These are phyloP conservation scores for Jackrogersella multiformis DNA, from an alignment of 495 filamentous ascomycete species.

Conservation along the genomic window DNA sequence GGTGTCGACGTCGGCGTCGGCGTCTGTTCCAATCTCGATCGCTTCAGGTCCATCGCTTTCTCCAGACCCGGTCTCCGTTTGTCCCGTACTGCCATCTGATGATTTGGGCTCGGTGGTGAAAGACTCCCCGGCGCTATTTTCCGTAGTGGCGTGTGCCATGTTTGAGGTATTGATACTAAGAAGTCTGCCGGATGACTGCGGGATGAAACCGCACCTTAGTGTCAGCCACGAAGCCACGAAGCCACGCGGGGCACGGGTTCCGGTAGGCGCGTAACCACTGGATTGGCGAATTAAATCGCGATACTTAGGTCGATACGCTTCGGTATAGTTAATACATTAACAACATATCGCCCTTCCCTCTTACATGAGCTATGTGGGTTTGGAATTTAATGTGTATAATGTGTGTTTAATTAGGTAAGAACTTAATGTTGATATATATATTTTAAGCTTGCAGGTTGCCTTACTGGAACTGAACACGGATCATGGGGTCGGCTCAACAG, in stretches of 20 bases:
- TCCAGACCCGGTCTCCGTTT: conserved; percentile 4
- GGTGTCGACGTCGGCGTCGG: too few species aligned
- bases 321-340: neutral
- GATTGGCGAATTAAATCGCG: neutral
- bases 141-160: conserved; percentile 10
- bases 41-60: conserved; percentile 6
- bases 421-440: neutral
- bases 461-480: neutral
- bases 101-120: conserved; percentile 16
- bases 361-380: neutral
- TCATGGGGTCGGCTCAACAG: neutral
- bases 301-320: neutral
- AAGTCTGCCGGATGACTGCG: neutral
- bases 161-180: neutral
- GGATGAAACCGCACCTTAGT: neutral
- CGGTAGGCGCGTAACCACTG: neutral
- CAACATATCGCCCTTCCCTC: neutral
- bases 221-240: neutral
- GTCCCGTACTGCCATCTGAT: conserved; percentile 4
- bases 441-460: neutral
- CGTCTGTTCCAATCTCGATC: conserved; percentile 8
- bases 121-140: neutral
- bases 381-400: neutral
- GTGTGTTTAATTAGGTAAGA: too few species aligned
- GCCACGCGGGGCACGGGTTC: neutral